Percentiles rank a stretch among this genome's conserved stretches.
Evolutionary conservation across 495 filamentous ascomycete genomes (phyloP).

Genomic region (Aspergillus saccharolyticus): DNA sequence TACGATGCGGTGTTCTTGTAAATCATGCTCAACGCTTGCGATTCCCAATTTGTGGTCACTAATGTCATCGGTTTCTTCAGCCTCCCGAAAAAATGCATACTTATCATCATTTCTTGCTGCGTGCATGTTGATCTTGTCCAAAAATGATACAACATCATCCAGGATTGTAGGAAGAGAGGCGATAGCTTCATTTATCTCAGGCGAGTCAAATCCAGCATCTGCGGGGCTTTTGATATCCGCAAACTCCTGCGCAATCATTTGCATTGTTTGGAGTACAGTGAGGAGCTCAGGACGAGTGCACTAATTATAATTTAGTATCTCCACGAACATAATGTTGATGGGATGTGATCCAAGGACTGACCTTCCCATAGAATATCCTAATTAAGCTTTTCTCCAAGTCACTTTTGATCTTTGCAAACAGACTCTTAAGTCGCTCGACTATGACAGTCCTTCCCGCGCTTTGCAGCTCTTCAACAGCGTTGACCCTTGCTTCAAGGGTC

Average conservation of each 20-base stretch:
- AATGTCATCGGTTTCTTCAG: constrained; percentile 80
- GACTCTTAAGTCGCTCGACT: constrained; percentile 64
- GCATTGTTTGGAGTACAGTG: constrained; percentile 75
- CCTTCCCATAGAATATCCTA: constrained; percentile 92
- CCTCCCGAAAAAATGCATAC: constrained; percentile 86
- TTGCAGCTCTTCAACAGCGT: constrained; percentile 86
- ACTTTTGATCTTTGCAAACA: constrained; percentile 66
- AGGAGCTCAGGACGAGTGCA: constrained; percentile 90
- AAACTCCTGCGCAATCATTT: constrained; percentile 73
- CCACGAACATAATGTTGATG: background rate
- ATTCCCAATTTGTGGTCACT: constrained; percentile 87
- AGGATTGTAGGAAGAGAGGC: constrained; percentile 71
- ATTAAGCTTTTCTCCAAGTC: constrained; percentile 92
- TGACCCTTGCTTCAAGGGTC: constrained; percentile 74
- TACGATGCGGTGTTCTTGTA: constrained; percentile 66
- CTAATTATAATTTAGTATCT: constrained; percentile 32
- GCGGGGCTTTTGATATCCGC: constrained; percentile 54
- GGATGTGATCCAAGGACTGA: constrained; percentile 11
- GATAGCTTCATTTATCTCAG: constrained; percentile 67
- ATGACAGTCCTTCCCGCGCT: constrained; percentile 55
- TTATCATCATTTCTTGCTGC: constrained; percentile 87
- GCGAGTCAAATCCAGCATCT: constrained; percentile 70
- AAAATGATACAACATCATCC: constrained; percentile 60
- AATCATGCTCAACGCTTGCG: constrained; percentile 78
- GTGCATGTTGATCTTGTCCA: constrained; percentile 81